Base-by-base conservation (phyloP, 352 stramenopile species). In the Sclerospora graminicola region DNA sequence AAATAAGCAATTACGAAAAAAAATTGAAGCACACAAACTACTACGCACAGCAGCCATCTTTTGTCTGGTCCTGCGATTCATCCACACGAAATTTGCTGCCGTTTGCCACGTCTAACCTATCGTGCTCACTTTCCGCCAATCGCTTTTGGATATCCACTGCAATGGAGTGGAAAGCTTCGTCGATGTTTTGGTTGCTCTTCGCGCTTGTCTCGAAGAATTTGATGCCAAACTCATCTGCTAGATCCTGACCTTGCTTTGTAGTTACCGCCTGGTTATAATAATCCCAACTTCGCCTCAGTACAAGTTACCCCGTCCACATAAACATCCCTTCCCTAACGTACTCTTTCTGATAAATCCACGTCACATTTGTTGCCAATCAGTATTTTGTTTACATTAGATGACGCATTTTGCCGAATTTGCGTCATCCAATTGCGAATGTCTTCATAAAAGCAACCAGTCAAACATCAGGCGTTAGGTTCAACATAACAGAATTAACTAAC, bases 341-440 rank as follows among this genome's bases (percentile, higher is more conserved):
- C 90, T 58, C 96, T 89, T 54, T 98, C 85, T 8, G 89, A 95
- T n/a, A 74, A 65, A 51, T 97, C 82, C 14, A 99, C 82, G 71
- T 99, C 97, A 51, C 87, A 97, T 70, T 99, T 99, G 84, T 99
- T 99, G 37, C 95, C 97, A 19, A 99, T 94, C 7, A 99, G 75
- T 29, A 99, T 94, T 70, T 98, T 99, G 76, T 98, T 98, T 18
- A 98, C 93, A 73, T 98, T 98, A 55, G 96, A 95, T 48, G 98
- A 97, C 20, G 96, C 97, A 59, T 99, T 97, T 68, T 99, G 94
- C 63, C 94, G 70, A 60, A 93, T 93, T 63, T 93, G 81, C 44
- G 78, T 89, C 81, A 93, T 93, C 81, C 81, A 93, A 50, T 93
- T 93, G 51, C 81, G 81, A 51, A 93, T 89, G 44, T 93, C 81